Evolutionary conservation across 2,329 filamentous ascomycete species (phyloP).

Genomic region (Eutypella sp.): DNA sequence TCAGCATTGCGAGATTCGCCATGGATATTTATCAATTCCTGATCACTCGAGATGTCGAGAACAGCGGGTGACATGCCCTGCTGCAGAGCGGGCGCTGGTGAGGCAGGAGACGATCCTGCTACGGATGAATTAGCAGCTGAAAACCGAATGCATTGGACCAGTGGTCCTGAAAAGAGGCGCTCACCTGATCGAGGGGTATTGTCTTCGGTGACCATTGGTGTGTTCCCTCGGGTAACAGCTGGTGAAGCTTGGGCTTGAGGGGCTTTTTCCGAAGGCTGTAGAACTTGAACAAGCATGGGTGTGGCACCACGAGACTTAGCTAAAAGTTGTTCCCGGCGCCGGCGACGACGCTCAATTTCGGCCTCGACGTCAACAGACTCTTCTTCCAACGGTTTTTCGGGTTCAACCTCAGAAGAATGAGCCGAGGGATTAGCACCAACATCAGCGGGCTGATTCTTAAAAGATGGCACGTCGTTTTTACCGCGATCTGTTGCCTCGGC

Average conservation of each 20-base stretch:
- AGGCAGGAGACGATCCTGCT: constrained; percentile 32
- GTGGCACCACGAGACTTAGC: constrained; percentile 74
- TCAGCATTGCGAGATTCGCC: constrained; percentile 39
- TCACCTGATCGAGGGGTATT: constrained; percentile 46
- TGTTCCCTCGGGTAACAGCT: constrained; percentile 40
- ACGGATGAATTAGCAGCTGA: constrained; percentile 13
- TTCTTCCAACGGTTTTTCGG: constrained; percentile 48
- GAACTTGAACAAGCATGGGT: constrained; percentile 69
- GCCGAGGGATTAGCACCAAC: constrained; percentile 14
- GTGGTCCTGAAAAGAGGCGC: constrained; percentile 16
- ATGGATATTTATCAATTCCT: constrained; percentile 60
- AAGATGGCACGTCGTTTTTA: constrained; percentile 65
- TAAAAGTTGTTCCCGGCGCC: constrained; percentile 77
- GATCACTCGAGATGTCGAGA: constrained; percentile 61
- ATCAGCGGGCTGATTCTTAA: constrained; percentile 52
- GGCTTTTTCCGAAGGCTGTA: constrained; percentile 58
- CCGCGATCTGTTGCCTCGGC: constrained; percentile 52
- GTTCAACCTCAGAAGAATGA: constrained; percentile 33
- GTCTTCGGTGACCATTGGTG: constrained; percentile 31
- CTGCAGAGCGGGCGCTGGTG: constrained; percentile 38
- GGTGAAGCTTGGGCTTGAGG: constrained; percentile 51
- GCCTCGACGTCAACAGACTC: constrained; percentile 73
- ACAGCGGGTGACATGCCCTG: constrained; percentile 52
- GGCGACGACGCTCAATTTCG: constrained; percentile 79
- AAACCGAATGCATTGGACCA: background rate